These are phyloP conservation scores for Coniophora puteana DNA, from an alignment of 1,284 basidiomycete genomes.

Conservation along the genomic window DNA sequence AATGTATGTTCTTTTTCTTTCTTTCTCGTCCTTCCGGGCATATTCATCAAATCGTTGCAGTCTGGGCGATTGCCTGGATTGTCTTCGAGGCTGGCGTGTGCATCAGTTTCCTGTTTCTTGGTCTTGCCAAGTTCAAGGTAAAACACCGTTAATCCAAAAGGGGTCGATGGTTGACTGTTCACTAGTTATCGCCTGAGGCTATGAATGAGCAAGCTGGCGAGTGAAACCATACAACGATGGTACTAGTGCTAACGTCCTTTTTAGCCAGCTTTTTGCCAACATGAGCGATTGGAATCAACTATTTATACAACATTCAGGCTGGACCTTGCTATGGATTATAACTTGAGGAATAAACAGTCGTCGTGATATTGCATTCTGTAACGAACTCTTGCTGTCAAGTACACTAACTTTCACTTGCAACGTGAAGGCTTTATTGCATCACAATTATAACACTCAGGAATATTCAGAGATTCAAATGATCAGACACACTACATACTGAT, in stretches of 20 bases:
- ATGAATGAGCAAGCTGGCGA: conserved; percentile 60
- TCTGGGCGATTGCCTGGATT: conserved; percentile 77
- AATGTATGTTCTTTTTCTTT: conserved; percentile 40
- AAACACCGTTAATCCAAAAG: neutral
- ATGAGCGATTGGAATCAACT: conserved; percentile 12
- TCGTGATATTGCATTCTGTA: no score
- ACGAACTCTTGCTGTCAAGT: no score
- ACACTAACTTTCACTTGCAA: no score
- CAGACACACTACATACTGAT: no score
- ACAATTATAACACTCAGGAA: conserved; percentile 18
- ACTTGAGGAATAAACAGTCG: no score
- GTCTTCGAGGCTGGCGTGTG: conserved; percentile 64
- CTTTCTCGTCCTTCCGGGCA: conserved; percentile 3
- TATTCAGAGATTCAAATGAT: conserved; percentile 25
- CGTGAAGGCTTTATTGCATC: conserved; percentile 16
- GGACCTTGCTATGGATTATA: no score
- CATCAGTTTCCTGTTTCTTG: conserved; percentile 67
- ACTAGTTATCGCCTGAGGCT: conserved; percentile 44
- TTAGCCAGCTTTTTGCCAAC: conserved; percentile 38
- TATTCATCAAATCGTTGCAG: conserved; percentile 29
- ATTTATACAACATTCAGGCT: no score
- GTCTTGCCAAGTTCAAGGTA: conserved; percentile 74
- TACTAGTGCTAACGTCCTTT: conserved; percentile 11
- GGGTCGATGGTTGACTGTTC: conserved; percentile 4
- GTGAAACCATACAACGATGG: conserved; percentile 12